These are phyloP conservation scores for Microbotryum lychnidis-dioicae DNA, from an alignment of 1,284 basidiomycete genomes.

Conservation along the genomic window DNA sequence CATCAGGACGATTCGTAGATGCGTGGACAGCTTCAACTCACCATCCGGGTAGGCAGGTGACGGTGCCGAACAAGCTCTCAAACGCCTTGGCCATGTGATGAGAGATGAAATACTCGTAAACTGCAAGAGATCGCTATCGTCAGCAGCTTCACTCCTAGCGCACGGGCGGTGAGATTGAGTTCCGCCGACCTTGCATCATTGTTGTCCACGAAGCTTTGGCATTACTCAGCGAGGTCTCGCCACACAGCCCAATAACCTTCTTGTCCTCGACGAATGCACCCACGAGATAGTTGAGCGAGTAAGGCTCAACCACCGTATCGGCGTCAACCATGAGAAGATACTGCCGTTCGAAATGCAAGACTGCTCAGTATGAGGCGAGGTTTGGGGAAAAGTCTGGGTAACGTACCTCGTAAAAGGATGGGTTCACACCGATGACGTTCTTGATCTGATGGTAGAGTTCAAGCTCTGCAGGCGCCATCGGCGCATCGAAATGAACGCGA, in stretches of 20 bases:
- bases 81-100: constrained; percentile 98
- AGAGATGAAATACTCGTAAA: constrained; percentile 97
- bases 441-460: constrained; percentile 99
- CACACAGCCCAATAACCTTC: constrained; percentile 83
- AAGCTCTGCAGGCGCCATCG: constrained; percentile 93
- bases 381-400: no score
- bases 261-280: constrained; percentile 30
- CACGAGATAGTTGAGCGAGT: constrained; percentile 29
- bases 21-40: constrained; percentile 5
- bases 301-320: constrained; percentile 56
- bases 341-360: not conserved
- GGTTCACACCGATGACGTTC: constrained; percentile 98
- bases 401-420: constrained; percentile 77
- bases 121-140: constrained; percentile 43
- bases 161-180: constrained; percentile 37
- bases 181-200: constrained; percentile 78
- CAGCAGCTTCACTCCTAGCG: not conserved
- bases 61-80: constrained; percentile 90
- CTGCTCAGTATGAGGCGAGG: not conserved
- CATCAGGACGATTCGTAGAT: not conserved
- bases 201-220: constrained; percentile 87
- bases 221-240: constrained; percentile 89
- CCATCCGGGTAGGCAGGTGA: constrained; percentile 84
- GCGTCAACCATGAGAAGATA: constrained; percentile 96
- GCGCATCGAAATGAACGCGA: constrained; percentile 89